Base-by-base conservation (phyloP, 2,329 filamentous ascomycete species). In the Dactylellina leptospora region DNA sequence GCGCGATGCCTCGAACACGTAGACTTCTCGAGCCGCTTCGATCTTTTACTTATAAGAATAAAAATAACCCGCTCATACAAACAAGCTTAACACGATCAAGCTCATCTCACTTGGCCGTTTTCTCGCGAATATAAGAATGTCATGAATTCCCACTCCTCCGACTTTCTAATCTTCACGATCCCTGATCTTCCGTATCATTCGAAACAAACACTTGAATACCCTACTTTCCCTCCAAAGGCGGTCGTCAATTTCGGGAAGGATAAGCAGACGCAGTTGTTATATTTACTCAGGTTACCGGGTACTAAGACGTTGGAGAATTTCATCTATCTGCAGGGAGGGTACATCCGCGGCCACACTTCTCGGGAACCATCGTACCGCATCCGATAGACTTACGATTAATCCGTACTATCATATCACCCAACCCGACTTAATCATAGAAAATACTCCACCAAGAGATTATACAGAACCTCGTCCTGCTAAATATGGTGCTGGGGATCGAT, bases 401-500 rank as follows among this genome's bases (percentile, higher is more conserved):
- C n/a, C n/a, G n/a, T n/a, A n/a, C n/a, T n/a, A n/a, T n/a, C n/a
- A n/a, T n/a, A n/a, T n/a, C n/a, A n/a, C n/a, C n/a, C n/a, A n/a
- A n/a, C n/a, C n/a, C n/a, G n/a, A n/a, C n/a, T n/a, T n/a, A n/a
- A n/a, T n/a, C n/a, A n/a, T n/a, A n/a, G n/a, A n/a, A n/a, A n/a
- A n/a, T n/a, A n/a, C n/a, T n/a, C n/a, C n/a, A n/a, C n/a, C n/a
- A n/a, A n/a, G n/a, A n/a, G n/a, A n/a, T n/a, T n/a, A n/a, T n/a
- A n/a, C n/a, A n/a, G n/a, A n/a, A n/a, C n/a, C n/a, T n/a, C n/a
- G n/a, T n/a, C n/a, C n/a, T n/a, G n/a, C n/a, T n/a, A 40, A 61
- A 58, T 56, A 62, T 71, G 64, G 58, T 71, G 2, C 51, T 71
- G 40, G 64, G 64, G 9, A 51, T 71, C 56, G 64, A 71, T 33